Evolutionary conservation across 2,329 filamentous ascomycete species (phyloP), one percentile per base, ranked within the genome.

Genomic region (Ilyonectria sp.): DNA sequence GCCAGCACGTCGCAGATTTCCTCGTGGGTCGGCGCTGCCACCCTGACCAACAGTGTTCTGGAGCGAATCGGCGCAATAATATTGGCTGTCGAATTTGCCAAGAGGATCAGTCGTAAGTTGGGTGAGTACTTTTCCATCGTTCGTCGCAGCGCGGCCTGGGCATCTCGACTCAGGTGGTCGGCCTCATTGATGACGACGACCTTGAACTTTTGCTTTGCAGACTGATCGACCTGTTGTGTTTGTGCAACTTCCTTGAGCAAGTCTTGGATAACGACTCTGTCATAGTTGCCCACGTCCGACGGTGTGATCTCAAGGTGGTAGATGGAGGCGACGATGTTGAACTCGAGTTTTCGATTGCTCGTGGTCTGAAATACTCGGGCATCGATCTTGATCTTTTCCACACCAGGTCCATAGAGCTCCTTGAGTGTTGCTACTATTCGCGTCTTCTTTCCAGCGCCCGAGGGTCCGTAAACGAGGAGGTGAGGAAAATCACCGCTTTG

Each of bases 301-400:
- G 96, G 96, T 8, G 96, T 99, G 78, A 99, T 99, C 81, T 99
- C 96, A 75, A 99, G 91, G 81, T 99, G 96, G 83, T 99, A 99
- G 71, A 98, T 91, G 0, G 95, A 98, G 50, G 95, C 91, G 61
- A 99, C 96, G 71, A 99, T 97, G 84, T 98, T 99, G 89, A 99
- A 99, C 83, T 99, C 96, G 75, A 99, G 92, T 83, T 99, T 99
- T 79, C 96, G 94, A 82, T 97, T 98, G 78, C 92, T 93, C 23
- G 91, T 95, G 1, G 96, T 98, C 82, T 97, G 95, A 85, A 99
- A 99, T 66, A 98, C 93, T 71, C 96, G 93, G 13, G 94, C 94
- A 79, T 99, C 96, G 82, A 99, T 98, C 85, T 98, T 98, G 87
- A 99, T 99, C 87, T 98, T 98, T 79, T 99, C 97, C n/a, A 97